Conservation (phyloP, 805 yeast species). For the Candida manassasensis region DNA sequence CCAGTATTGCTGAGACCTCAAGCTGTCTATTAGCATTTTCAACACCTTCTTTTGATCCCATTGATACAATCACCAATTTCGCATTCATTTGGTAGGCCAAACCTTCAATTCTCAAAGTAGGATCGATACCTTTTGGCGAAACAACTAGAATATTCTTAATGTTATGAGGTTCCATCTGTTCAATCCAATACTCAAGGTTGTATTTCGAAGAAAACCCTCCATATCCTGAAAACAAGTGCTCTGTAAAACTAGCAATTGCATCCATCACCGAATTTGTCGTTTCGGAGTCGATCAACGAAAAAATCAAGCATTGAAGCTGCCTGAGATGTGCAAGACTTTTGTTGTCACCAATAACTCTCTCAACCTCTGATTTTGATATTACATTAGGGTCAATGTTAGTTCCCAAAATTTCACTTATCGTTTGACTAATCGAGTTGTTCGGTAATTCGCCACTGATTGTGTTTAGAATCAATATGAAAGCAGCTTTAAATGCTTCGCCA, state of each 20-base stretch:
- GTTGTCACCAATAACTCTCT: too few relatives aligned
- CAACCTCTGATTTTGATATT: too few relatives aligned
- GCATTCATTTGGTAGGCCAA: slow-evolving; percentile 30
- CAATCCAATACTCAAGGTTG: slow-evolving; percentile 26
- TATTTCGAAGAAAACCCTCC: slow-evolving; percentile 29
- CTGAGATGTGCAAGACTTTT: too few relatives aligned
- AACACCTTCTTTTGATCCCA: slow-evolving; percentile 72
- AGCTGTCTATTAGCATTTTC: slow-evolving; percentile 55
- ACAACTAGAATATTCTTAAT: slow-evolving; percentile 46
- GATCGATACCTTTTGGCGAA: slow-evolving; percentile 62
- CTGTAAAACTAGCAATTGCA: slow-evolving; percentile 13
- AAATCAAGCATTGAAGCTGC: too few relatives aligned
- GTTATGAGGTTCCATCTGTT: slow-evolving; percentile 11
- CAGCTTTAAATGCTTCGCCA: slow-evolving; percentile 17
- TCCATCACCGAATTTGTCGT: slow-evolving; percentile 12
- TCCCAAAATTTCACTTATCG: too few relatives aligned
- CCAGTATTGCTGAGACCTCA: slow-evolving; percentile 38
- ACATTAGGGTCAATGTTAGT: too few relatives aligned
- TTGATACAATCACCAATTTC: slow-evolving; percentile 45
- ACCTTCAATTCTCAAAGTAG: slow-evolving; percentile 48
- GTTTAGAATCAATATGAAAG: slow-evolving; percentile 12
- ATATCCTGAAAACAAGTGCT: slow-evolving; percentile 22
- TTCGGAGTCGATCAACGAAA: slow-evolving; percentile 6
- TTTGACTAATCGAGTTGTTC: too few relatives aligned
- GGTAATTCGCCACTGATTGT: too few relatives aligned